Evolutionary conservation across 495 filamentous ascomycete genomes (phyloP), one percentile per base, ranked within the genome.

Genomic region (Penicillium soppii): DNA sequence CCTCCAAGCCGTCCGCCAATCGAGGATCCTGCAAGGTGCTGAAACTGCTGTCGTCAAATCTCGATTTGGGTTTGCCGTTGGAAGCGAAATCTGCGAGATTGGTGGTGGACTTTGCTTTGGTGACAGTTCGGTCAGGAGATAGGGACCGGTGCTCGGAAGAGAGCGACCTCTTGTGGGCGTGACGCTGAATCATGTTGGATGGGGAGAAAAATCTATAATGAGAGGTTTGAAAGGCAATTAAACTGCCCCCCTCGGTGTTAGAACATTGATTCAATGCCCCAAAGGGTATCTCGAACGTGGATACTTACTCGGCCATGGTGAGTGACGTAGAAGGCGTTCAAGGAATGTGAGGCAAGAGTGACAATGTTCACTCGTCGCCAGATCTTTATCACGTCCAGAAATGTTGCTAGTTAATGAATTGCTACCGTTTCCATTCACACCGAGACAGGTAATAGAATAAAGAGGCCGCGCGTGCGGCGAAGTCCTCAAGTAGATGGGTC

Each of bases 11-110:
- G 50, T 57, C 55, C 12, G 63, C 52, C 23, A 77, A 68, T 51
- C 78, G 65, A 1, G 76, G 78, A 54, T 81, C 79, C 43, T 72
- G 75, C 46, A 79, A 53, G 22, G 79, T 81, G 53, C 71, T 81
- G 48, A 81, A 76, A 35, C 65, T 61, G 58, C 53, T 70, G 41
- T 75, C 76, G 19, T 63, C 57, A 26, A 53, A 63, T 6, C 46
- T 54, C 7, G 47, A 37, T 7, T 51, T 37, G 20, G 38, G 41
- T 10, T 48, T 40, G 5, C 20, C 33, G 23, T 30, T 47, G 32
- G 41, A 43, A 19, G 63, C 58, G 47, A 66, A 64, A 16, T 63
- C 63, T 16, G 63, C 51, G 7, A 76, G 62, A 44, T 71, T 71
- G 29, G 68, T 75, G 13, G 71, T 72, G 0, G 75, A 78, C 38